Conservation (phyloP, 306 rosid genomes). For the Quercus wislizeni region DNA sequence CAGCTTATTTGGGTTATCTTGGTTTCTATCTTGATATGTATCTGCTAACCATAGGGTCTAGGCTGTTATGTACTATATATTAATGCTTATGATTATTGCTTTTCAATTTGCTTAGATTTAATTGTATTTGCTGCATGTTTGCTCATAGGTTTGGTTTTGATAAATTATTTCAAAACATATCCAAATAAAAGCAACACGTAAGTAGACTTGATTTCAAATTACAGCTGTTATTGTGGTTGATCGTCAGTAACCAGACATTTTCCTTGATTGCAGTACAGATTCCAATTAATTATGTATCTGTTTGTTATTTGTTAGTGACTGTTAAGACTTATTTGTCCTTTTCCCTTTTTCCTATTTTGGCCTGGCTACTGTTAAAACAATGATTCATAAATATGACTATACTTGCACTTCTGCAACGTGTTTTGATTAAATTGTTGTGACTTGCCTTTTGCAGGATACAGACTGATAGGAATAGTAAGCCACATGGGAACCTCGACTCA, state of each 20-base stretch:
- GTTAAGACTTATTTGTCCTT: background rate
- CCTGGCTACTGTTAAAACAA: background rate
- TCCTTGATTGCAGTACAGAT: background rate
- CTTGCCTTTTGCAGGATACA: constrained; percentile 55
- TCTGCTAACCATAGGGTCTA: background rate
- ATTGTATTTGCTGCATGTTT: background rate
- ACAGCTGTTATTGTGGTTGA: background rate
- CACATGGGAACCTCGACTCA: constrained; percentile 94
- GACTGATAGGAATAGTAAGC: constrained; percentile 81
- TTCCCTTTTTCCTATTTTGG: background rate
- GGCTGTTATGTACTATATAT: background rate
- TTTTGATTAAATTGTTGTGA: background rate
- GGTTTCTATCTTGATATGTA: background rate
- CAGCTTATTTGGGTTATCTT: background rate
- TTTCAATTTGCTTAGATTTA: background rate
- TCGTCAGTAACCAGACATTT: background rate
- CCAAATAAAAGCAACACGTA: background rate
- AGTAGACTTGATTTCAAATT: background rate
- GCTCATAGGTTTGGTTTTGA: background rate
- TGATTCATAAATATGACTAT: background rate
- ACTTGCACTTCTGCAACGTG: background rate
- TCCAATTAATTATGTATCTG: background rate
- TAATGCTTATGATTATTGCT: background rate
- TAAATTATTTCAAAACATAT: background rate
- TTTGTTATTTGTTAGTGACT: background rate